A percentile compares a stretch with the other conserved stretches of the same genome.
Evolutionary conservation across 768 basidiomycete species (phyloP).

Genomic region (Pholiota conissans): DNA sequence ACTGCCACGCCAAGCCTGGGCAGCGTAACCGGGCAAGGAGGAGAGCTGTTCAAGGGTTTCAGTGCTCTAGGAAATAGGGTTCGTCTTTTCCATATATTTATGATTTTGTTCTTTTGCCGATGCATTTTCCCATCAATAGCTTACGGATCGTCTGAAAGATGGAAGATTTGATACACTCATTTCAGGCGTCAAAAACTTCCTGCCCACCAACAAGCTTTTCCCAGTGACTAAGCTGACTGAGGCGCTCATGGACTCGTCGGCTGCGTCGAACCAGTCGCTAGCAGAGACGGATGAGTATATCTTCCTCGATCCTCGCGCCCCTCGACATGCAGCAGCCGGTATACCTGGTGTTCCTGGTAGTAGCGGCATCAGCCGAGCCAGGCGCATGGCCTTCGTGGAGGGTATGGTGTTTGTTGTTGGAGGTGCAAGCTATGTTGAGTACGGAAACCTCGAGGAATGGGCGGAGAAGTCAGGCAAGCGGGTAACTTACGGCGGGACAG

Average conservation of each 20-base stretch:
- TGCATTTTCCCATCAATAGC: slow-evolving; percentile 40
- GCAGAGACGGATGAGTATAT: slow-evolving; percentile 97
- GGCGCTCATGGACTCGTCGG: slow-evolving; percentile 95
- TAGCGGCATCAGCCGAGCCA: slow-evolving; percentile 38
- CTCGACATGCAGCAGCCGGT: slow-evolving; percentile 53
- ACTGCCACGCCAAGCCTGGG: slow-evolving; percentile 68
- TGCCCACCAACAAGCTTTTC: slow-evolving; percentile 92
- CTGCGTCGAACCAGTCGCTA: slow-evolving; percentile 90
- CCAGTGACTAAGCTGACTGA: slow-evolving; percentile 92
- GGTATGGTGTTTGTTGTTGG: slow-evolving; percentile 94
- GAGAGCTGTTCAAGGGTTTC: slow-evolving; percentile 92
- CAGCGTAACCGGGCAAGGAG: slow-evolving; percentile 61
- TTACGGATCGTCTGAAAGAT: slow-evolving; percentile 91
- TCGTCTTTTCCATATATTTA: slow-evolving; percentile 21
- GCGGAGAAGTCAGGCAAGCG: slow-evolving; percentile 77
- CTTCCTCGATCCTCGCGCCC: slow-evolving; percentile 88
- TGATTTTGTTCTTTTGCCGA: not conserved
- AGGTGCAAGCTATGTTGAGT: slow-evolving; percentile 96
- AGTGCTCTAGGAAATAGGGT: slow-evolving; percentile 90
- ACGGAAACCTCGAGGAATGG: slow-evolving; percentile 96
- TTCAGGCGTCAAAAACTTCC: slow-evolving; percentile 96
- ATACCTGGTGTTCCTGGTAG: slow-evolving; percentile 55
- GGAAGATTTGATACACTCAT: slow-evolving; percentile 96
- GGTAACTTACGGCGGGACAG: slow-evolving; percentile 94
- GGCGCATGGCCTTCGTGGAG: slow-evolving; percentile 80